Evolutionary conservation across 257 asterid species (phyloP).

Genomic region (Petrea volubilis): DNA sequence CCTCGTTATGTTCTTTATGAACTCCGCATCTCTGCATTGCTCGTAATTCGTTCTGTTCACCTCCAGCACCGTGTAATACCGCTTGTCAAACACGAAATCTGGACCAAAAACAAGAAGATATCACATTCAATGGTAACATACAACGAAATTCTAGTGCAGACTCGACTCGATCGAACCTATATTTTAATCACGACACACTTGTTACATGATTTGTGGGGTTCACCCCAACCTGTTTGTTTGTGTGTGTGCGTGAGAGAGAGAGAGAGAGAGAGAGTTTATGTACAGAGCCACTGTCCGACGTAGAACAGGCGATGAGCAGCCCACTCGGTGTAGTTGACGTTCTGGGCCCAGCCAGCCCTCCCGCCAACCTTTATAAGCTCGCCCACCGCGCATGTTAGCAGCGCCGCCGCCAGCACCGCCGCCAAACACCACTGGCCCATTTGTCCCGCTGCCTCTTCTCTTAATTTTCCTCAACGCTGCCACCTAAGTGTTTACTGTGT

Average conservation of each 20-base stretch:
- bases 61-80: constrained; percentile 48
- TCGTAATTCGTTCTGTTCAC: constrained; percentile 58
- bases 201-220: too few relatives aligned
- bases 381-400: constrained; percentile 32
- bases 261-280: neutral
- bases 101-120: neutral
- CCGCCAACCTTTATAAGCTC: constrained; percentile 48
- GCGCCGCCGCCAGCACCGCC: constrained; percentile 29
- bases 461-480: too few relatives aligned
- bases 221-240: too few relatives aligned
- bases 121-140: too few relatives aligned
- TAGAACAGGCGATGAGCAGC: constrained; percentile 47
- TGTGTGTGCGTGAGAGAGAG: neutral
- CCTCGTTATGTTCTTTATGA: constrained; percentile 45
- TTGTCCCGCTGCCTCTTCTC: too few relatives aligned
- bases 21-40: constrained; percentile 45
- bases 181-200: too few relatives aligned
- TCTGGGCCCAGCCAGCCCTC: constrained; percentile 42
- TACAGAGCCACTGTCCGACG: constrained; percentile 69
- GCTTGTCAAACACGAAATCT: constrained; percentile 62
- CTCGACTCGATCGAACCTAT: too few relatives aligned
- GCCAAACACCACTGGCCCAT: constrained; percentile 9
- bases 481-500: too few relatives aligned
- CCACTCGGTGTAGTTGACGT: constrained; percentile 62
- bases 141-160: too few relatives aligned